Base-by-base conservation (phyloP, 176 grass and related monocot species). In the Juncus effusus region DNA sequence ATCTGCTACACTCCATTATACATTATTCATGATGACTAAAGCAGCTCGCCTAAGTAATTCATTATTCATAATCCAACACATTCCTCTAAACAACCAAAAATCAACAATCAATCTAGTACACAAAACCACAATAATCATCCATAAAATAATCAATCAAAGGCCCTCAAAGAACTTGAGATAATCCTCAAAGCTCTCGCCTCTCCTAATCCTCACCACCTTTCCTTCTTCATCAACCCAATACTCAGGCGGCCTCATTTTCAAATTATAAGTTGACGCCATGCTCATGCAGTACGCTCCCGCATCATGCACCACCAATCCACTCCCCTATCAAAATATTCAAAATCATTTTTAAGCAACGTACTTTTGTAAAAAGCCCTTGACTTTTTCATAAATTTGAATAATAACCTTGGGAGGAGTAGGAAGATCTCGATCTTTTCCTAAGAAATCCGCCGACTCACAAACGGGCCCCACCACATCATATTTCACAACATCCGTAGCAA, bases 261-360 rank as follows among this genome's bases (percentile, higher is more conserved):
- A 58, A 53, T 97, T 97, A 60, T 97, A 97, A 3, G 88, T 97
- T 58, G 94, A 97, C 61, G 94, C 88, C 94, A 97, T 97, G 80
- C 94, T 97, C 94, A 97, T 97, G 76, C 94, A 93, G 77, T 93
- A 97, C 37, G 94, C 94, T 59, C 88, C 94, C 13, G 94, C 88
- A 3, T 97, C 94, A 51, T 97, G 94, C 74, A 97, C 88, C 59
- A 93, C 94, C 64, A 97, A 75, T 61, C 94, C 88, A 79, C 80
- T 66, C 84, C 94, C 88, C 94, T 97, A 72, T 59, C 14, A 59
- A 57, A 40, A 11, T 11, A 59, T 13, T 59, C 13, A 72, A 5
- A 61, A 59, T 51, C n/a, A 84, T 59, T 2, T 4, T 28, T 28
- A 28, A 28, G 19, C 19, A 28, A 28, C 19, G 19, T 28, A 41